These are phyloP conservation scores for Mycena amicta DNA, from an alignment of 768 basidiomycete genomes.

Conservation along the genomic window DNA sequence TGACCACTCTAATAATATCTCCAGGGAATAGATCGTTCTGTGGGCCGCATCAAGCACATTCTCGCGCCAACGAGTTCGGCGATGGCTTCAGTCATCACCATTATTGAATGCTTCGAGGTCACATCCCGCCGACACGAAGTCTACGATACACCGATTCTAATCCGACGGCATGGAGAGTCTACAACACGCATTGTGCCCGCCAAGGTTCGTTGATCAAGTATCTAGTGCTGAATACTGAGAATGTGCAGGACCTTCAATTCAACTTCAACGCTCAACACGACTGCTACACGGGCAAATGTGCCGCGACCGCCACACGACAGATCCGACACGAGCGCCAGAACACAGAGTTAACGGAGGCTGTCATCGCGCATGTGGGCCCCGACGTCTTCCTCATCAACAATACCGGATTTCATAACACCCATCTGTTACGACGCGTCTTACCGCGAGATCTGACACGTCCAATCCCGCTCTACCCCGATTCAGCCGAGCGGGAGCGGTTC, in stretches of 20 bases:
- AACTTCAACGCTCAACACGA: constrained; percentile 14
- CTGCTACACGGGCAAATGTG: constrained; percentile 5
- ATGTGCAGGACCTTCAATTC: constrained; percentile 5
- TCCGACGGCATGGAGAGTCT: background rate
- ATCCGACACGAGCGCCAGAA: constrained; percentile 7
- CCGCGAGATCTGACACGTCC: too few species aligned
- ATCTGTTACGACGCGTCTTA: too few species aligned
- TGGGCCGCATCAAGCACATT: background rate
- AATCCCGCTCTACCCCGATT: too few species aligned
- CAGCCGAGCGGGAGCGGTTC: too few species aligned
- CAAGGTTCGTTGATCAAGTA: background rate
- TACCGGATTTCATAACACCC: constrained; percentile 29
- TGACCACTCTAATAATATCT: background rate
- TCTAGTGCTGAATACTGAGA: background rate
- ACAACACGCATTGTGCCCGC: constrained; percentile 3
- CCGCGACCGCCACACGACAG: background rate
- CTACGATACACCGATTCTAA: constrained; percentile 2
- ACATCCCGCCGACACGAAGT: background rate
- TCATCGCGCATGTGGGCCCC: constrained; percentile 12
- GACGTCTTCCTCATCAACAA: constrained; percentile 24
- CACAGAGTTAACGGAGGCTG: constrained; percentile 1
- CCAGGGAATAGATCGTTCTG: background rate
- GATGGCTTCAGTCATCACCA: background rate
- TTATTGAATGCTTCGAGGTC: background rate
- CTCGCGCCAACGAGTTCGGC: background rate